phyloP scores from a whole-genome alignment of 495 filamentous ascomycete genomes.

The Sphaerosporella brunnea region DNA sequence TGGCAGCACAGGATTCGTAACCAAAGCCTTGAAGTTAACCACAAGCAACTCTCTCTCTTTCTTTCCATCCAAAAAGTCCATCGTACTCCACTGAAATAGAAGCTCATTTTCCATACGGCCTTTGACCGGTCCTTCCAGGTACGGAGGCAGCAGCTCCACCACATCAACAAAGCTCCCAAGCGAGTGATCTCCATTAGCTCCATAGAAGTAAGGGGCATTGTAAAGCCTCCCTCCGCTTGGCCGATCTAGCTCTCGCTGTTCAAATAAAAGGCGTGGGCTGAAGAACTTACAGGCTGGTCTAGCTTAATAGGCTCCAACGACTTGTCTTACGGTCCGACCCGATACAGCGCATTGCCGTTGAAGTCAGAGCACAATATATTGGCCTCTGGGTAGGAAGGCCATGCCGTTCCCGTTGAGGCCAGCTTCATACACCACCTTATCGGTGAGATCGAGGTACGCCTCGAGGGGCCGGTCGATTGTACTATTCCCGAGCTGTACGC shows the following conservation, averaged over 20 bases:
- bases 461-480: not conserved
- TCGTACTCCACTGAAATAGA: not conserved
- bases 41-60: slow-evolving; percentile 1
- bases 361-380: slow-evolving; percentile 4
- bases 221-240: slow-evolving; percentile 3
- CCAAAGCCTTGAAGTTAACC: not conserved
- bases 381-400: not conserved
- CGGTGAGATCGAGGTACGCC: not conserved
- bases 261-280: not conserved
- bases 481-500: not conserved
- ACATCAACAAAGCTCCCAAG: no score
- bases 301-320: not conserved
- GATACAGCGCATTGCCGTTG: not conserved
- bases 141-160: not conserved
- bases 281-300: not conserved
- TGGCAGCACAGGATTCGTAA: not conserved
- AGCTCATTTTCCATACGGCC: not conserved
- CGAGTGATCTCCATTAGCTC: not conserved
- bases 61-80: not conserved
- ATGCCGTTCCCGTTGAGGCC: slow-evolving; percentile 8
- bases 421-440: not conserved
- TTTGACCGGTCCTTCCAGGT: not conserved
- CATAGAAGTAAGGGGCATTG: not conserved
- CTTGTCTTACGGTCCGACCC: not conserved
- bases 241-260: slow-evolving; percentile 5